A percentile compares a stretch with the other conserved stretches of the same genome.
These are phyloP conservation scores for Pythium rhizo-oryzae DNA, from an alignment of 352 stramenopile genomes.

Conservation along the genomic window DNA sequence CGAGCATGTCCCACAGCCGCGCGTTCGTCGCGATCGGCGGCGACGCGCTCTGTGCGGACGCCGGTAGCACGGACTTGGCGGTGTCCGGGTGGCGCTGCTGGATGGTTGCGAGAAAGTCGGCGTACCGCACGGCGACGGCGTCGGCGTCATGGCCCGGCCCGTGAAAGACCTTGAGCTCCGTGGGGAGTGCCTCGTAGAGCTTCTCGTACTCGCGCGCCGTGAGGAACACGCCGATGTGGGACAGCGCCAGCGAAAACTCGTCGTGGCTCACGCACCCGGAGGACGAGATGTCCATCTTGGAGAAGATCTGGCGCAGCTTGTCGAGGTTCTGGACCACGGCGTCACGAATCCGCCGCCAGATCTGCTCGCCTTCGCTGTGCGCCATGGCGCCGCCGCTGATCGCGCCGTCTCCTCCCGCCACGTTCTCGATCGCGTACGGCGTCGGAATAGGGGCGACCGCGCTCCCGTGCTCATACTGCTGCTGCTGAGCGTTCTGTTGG, in stretches of 20 bases:
- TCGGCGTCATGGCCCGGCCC: not conserved
- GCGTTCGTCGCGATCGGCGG: slow-evolving; percentile 35
- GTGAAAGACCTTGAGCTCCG: slow-evolving; percentile 37
- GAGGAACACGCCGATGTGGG: slow-evolving; percentile 74
- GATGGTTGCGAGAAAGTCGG: slow-evolving; percentile 57
- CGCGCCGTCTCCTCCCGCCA: slow-evolving; percentile 18
- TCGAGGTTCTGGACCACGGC: slow-evolving; percentile 52
- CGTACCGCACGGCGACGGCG: slow-evolving; percentile 59
- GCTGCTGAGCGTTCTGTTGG: slow-evolving; percentile 16
- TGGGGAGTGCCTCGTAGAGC: slow-evolving; percentile 56
- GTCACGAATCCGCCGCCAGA: slow-evolving; percentile 64
- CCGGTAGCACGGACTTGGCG: slow-evolving; percentile 33
- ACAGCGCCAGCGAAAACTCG: slow-evolving; percentile 72
- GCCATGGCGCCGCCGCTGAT: not conserved
- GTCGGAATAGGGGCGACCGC: slow-evolving; percentile 35
- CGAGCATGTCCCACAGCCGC: slow-evolving; percentile 65
- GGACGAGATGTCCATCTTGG: slow-evolving; percentile 80
- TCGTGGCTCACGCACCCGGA: slow-evolving; percentile 61
- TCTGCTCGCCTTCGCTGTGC: slow-evolving; percentile 44
- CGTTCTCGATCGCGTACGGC: slow-evolving; percentile 43
- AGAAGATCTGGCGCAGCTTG: slow-evolving; percentile 76
- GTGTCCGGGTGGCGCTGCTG: slow-evolving; percentile 32
- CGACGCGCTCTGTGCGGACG: slow-evolving; percentile 45
- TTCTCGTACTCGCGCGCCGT: slow-evolving; percentile 66
- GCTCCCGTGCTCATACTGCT: not conserved